Percentiles rank a stretch among this genome's conserved stretches.
Conservation (phyloP, 176 grass and related monocot species). For the Tillandsia leiboldiana region DNA sequence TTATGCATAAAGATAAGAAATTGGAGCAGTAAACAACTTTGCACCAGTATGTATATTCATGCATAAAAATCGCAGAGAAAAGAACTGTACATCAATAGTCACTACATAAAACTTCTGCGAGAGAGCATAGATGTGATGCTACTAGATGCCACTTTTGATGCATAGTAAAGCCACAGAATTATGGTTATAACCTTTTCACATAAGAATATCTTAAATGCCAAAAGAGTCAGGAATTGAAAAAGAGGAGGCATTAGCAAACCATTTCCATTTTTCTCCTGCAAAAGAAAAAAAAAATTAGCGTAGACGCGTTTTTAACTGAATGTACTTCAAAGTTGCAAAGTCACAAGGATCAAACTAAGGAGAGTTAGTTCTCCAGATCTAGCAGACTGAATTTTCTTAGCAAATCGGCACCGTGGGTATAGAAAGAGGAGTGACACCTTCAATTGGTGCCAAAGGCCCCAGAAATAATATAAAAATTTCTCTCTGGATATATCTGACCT, state of each 20-base stretch:
- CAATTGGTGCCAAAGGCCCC: conserved; percentile 14
- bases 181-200: conserved; percentile 13
- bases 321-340: background rate
- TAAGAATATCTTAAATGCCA: conserved; percentile 20
- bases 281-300: conserved; percentile 10
- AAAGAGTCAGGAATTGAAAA: conserved; percentile 35
- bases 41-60: no score
- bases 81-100: no score
- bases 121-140: background rate
- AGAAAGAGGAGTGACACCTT: conserved; percentile 2
- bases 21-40: no score
- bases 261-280: conserved; percentile 24
- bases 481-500: conserved; percentile 23
- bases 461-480: conserved; percentile 21
- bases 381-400: background rate
- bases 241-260: conserved; percentile 30
- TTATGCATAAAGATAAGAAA: no score
- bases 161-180: background rate
- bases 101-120: no score
- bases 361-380: background rate
- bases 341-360: background rate
- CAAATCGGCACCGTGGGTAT: background rate
- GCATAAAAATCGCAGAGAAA: no score
- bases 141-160: background rate
- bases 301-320: background rate